Evolutionary conservation across 1,284 basidiomycete species (phyloP).

Genomic region (Cutaneotrichosporon dermatis): DNA sequence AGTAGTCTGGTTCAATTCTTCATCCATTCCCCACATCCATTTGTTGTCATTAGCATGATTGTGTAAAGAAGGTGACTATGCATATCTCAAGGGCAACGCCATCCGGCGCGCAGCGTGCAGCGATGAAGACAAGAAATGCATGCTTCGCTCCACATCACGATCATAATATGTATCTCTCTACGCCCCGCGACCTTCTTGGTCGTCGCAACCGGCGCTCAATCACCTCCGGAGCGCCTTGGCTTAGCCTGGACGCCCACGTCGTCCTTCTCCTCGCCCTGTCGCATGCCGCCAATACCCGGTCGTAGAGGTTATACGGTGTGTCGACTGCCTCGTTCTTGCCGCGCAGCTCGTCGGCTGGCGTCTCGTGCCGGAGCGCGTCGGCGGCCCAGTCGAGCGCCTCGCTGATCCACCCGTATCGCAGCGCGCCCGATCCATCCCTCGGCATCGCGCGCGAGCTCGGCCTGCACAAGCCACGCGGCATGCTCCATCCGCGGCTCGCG

Average conservation of each 20-base stretch:
- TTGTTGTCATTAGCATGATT: slow-evolving; percentile 2
- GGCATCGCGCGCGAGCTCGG: slow-evolving; percentile 36
- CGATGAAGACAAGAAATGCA: no score
- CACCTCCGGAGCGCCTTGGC: slow-evolving; percentile 28
- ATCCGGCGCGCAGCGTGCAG: no score
- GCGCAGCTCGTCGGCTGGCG: slow-evolving; percentile 57
- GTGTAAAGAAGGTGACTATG: background rate
- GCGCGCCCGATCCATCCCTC: slow-evolving; percentile 33
- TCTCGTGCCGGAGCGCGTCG: slow-evolving; percentile 63
- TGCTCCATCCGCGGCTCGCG: slow-evolving; percentile 32
- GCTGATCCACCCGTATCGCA: slow-evolving; percentile 73
- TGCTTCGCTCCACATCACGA: no score
- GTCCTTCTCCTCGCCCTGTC: slow-evolving; percentile 52
- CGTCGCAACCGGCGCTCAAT: slow-evolving; percentile 15
- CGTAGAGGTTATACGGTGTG: slow-evolving; percentile 79
- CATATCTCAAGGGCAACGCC: no score
- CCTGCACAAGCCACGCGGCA: slow-evolving; percentile 75
- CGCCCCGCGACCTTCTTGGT: background rate
- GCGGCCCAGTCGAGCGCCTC: slow-evolving; percentile 70
- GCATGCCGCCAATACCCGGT: slow-evolving; percentile 72
- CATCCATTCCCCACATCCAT: background rate
- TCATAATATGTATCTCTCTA: no score
- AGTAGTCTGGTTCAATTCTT: background rate
- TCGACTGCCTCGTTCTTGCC: slow-evolving; percentile 61
- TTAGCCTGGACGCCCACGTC: slow-evolving; percentile 37